Evolutionary conservation across 768 basidiomycete genomes (phyloP), one percentile per base, ranked within the genome.

Genomic region (Holtermannia corniformis): DNA sequence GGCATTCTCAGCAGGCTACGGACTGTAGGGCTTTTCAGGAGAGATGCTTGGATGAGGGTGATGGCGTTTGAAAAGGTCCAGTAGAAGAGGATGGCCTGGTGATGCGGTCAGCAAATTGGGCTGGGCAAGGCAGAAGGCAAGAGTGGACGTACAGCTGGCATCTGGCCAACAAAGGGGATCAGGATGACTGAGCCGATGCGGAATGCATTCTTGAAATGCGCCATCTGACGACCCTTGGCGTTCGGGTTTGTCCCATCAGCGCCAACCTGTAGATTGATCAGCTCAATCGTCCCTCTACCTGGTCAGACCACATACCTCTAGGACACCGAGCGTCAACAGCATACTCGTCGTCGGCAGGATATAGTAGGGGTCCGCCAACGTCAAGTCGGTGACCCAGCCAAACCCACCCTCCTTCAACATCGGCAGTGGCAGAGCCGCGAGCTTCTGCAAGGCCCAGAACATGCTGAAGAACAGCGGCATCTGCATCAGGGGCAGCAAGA

Each of bases 381-480:
- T 88, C 58, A 97, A 73, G 71, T 96, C 85, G 0, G 82, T 81
- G 37, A 92, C 69, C 73, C 82, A 81, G 43, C 72, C 76, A 25
- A 89, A 69, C 0, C 92, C 90, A 53, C 87, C 89, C 56, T 82
- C 75, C 58, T 79, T 78, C 63, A 96, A 69, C 74, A 89, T 88
- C 49, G 77, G 77, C 19, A 95, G 71, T 0, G 87, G 87, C 43
- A 83, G 69, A 46, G 77, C 75, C 60, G 83, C 82, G 76, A 97
- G 78, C 44, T 74, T 75, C 72, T 81, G 81, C 51, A 93, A 68
- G 16, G 80, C 87, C 59, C 89, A 83, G 78, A 97, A 97, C 74
- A 87, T 73, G 13, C 83, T 82, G 26, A 95, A 73, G 44, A 85
- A 83, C 41, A 89, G 76, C 1, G 87, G 82, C 20, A 89, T 67